A percentile compares a stretch with the other conserved stretches of the same genome.
These are phyloP conservation scores for Umbelopsis ramanniana DNA, from an alignment of 192 early-diverging fungal species.

Conservation along the genomic window DNA sequence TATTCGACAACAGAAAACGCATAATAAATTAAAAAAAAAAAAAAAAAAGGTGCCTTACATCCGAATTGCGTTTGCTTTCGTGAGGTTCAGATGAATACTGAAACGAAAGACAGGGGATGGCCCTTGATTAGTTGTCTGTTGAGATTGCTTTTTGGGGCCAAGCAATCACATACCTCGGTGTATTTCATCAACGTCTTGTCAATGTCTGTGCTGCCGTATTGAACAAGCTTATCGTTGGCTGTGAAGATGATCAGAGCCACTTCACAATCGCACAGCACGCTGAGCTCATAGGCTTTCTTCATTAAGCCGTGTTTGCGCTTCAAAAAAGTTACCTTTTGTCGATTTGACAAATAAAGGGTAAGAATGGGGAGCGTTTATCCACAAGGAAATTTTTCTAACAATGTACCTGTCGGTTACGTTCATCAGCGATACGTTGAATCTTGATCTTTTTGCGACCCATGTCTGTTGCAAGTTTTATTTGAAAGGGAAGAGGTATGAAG, in stretches of 20 bases:
- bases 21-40: not conserved
- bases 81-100: constrained; percentile 16
- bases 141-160: not conserved
- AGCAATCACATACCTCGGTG: constrained; percentile 60
- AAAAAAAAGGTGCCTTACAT: not conserved
- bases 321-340: constrained; percentile 78
- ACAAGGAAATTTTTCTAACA: constrained; percentile 1
- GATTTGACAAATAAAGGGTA: not conserved
- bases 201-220: constrained; percentile 90
- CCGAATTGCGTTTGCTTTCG: constrained; percentile 14
- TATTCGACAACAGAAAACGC: not conserved
- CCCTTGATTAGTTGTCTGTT: not conserved
- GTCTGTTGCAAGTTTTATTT: not conserved
- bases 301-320: constrained; percentile 92
- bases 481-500: not conserved
- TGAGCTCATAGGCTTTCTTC: constrained; percentile 96
- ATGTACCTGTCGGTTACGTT: constrained; percentile 87
- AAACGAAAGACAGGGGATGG: not conserved
- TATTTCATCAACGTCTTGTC: constrained; percentile 90
- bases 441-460: constrained; percentile 98
- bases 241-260: constrained; percentile 92
- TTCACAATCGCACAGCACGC: constrained; percentile 92
- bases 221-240: constrained; percentile 85
- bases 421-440: constrained; percentile 87
- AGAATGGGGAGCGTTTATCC: constrained; percentile 1